These are phyloP conservation scores for Xanthoceras sorbifolium DNA, from an alignment of 345 rosid genomes.

Conservation along the genomic window DNA sequence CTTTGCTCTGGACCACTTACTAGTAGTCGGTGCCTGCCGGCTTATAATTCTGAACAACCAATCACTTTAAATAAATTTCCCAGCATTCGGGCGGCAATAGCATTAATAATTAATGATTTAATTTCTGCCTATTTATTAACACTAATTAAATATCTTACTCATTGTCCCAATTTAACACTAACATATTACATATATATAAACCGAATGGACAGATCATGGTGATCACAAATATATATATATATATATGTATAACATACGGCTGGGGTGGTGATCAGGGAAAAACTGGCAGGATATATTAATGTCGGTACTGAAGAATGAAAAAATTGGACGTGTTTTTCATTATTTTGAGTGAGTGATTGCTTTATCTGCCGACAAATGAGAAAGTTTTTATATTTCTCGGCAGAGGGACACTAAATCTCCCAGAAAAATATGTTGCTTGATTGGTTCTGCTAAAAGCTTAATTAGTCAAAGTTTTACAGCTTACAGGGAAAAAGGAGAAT, in stretches of 20 bases:
- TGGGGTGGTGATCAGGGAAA: background rate
- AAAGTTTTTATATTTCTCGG: background rate
- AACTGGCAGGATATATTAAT: background rate
- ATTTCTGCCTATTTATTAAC: background rate
- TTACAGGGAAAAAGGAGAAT: conserved; percentile 6
- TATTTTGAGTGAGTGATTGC: background rate
- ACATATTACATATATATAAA: too few relatives aligned
- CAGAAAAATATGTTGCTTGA: conserved; percentile 4
- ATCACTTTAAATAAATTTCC: background rate
- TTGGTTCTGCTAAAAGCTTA: conserved; percentile 17
- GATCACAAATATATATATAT: background rate
- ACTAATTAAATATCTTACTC: background rate
- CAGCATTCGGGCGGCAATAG: conserved; percentile 1
- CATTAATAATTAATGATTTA: background rate
- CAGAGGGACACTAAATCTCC: background rate
- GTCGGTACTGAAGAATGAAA: background rate
- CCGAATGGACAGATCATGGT: background rate
- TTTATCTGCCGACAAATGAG: conserved; percentile 12
- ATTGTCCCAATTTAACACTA: background rate
- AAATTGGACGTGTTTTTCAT: background rate
- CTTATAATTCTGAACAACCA: background rate
- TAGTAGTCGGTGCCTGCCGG: conserved; percentile 25
- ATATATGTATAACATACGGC: too few relatives aligned
- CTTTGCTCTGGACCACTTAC: background rate
- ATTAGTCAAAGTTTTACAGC: conserved; percentile 44